Conservation (phyloP, 768 basidiomycete genomes). For the Tephrocybe sp. region DNA sequence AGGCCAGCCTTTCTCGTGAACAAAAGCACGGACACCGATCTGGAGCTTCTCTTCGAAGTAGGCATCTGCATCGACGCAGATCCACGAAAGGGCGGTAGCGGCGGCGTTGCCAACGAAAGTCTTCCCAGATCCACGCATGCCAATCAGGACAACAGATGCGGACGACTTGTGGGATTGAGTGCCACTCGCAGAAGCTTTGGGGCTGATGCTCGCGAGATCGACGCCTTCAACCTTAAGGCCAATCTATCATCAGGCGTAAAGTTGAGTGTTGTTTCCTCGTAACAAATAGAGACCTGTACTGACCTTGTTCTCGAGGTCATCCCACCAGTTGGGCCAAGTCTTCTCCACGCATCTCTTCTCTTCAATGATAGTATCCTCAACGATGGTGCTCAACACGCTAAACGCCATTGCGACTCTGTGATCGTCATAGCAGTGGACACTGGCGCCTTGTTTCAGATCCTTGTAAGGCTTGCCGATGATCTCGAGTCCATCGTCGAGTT, state of each 20-base stretch:
- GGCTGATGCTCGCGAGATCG: conserved; percentile 52
- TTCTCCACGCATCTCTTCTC: conserved; percentile 99
- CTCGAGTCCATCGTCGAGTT: conserved; percentile 91
- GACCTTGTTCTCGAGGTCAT: conserved; percentile 94
- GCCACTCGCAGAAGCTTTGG: conserved; percentile 44
- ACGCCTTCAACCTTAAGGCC: conserved; percentile 87
- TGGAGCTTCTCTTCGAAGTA: conserved; percentile 68
- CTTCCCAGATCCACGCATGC: conserved; percentile 98
- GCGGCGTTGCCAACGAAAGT: conserved; percentile 84
- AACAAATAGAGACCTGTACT: too few relatives aligned
- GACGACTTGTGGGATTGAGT: conserved; percentile 17
- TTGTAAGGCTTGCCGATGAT: conserved; percentile 74
- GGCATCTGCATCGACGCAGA: conserved; percentile 79
- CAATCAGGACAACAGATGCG: conserved; percentile 22
- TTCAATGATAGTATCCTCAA: conserved; percentile 79
- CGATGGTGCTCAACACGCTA: conserved; percentile 77
- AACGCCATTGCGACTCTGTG: conserved; percentile 99
- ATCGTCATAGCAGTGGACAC: conserved; percentile 95
- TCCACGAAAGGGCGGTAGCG: conserved; percentile 68
- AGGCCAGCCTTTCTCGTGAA: conserved; percentile 82
- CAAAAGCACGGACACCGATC: conserved; percentile 70
- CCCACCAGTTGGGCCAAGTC: conserved; percentile 99
- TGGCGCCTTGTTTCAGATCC: conserved; percentile 67
- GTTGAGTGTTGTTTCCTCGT: not conserved
- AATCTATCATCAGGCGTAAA: conserved; percentile 60